These are phyloP conservation scores for Bertia moriformis DNA, from an alignment of 2,329 filamentous ascomycete species.

Conservation along the genomic window DNA sequence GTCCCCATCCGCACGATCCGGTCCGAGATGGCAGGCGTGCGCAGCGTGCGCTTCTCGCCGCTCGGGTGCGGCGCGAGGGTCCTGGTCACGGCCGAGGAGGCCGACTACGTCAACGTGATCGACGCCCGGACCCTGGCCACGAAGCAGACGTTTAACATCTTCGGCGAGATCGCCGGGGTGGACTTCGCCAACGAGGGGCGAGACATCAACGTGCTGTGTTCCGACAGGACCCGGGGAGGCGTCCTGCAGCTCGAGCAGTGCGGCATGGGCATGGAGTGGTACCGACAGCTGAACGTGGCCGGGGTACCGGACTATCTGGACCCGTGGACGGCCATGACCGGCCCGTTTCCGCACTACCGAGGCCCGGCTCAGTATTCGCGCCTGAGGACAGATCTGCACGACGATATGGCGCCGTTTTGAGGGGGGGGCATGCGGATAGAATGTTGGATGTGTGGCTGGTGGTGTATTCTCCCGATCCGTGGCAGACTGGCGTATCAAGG, in stretches of 20 bases:
- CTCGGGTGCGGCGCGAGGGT: slow-evolving; percentile 51
- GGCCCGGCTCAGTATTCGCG: too few species aligned
- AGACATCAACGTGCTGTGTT: slow-evolving; percentile 54
- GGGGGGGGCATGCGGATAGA: too few species aligned
- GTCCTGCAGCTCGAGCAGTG: slow-evolving; percentile 43
- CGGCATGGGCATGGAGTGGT: background rate
- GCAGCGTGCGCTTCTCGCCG: slow-evolving; percentile 60
- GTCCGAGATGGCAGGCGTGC: slow-evolving; percentile 53
- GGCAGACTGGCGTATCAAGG: too few species aligned
- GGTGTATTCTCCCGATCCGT: too few species aligned
- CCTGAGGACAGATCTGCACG: too few species aligned
- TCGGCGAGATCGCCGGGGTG: slow-evolving; percentile 61
- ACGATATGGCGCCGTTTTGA: too few species aligned
- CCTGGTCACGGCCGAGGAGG: slow-evolving; percentile 61
- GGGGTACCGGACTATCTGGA: too few species aligned
- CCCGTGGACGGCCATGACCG: too few species aligned
- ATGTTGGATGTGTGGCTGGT: too few species aligned
- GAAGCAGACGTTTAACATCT: slow-evolving; percentile 60
- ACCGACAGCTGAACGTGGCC: too few species aligned
- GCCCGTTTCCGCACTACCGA: too few species aligned
- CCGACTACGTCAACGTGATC: slow-evolving; percentile 59
- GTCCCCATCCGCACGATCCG: slow-evolving; percentile 37
- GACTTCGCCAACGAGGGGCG: slow-evolving; percentile 52
- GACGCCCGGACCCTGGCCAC: slow-evolving; percentile 48
- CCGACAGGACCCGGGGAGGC: slow-evolving; percentile 51